Evolutionary conservation across 164 flowering plant genomes (phyloP), one percentile per base, ranked within the genome.

Genomic region (Hamamelis virginiana): DNA sequence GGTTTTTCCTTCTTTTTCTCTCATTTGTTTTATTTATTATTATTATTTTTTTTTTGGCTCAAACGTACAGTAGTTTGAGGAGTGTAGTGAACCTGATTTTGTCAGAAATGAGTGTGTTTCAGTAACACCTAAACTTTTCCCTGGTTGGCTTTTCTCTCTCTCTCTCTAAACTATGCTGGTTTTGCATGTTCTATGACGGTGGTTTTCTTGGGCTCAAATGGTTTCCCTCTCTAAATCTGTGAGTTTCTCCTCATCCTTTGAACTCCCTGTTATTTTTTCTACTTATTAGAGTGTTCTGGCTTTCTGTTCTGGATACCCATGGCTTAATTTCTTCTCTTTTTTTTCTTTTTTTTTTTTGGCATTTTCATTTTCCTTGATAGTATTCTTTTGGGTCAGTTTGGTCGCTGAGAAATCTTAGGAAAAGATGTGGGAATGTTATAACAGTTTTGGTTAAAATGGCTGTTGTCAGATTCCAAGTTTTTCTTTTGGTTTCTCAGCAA

Each of bases 171-270:
- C 19, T 22, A 19, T 22, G 47, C 15, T 45, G 50, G 27, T 10
- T 62, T 62, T 62, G 12, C 50, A 62, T 41, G 50, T 19, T 62
- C 26, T 62, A 10, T 62, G 47, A 62, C 46, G 65, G 28, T 21
- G 50, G 65, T 0, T 62, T 44, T 19, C 63, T 33, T 38, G 22
- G 63, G 60, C 44, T 70, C 15, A 22, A 65, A 58, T 70, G 67
- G 23, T 73, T 25, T 0, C 45, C 27, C 41, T 44, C 69, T 57
- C 69, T 50, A 26, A 71, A 62, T 72, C 69, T 64, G 72, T 76
- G 57, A 59, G 78, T 68, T 51, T 11, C 19, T 15, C 43, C 41
- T 43, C 16, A 51, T 45, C 15, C 16, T 25, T 53, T 51, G 3
- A 44, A 6, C 27, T 41, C 3, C 22, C 58, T 68, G 47, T 56